phyloP scores from a whole-genome alignment of 2,329 filamentous ascomycete genomes.

The Fusarium sp. region DNA sequence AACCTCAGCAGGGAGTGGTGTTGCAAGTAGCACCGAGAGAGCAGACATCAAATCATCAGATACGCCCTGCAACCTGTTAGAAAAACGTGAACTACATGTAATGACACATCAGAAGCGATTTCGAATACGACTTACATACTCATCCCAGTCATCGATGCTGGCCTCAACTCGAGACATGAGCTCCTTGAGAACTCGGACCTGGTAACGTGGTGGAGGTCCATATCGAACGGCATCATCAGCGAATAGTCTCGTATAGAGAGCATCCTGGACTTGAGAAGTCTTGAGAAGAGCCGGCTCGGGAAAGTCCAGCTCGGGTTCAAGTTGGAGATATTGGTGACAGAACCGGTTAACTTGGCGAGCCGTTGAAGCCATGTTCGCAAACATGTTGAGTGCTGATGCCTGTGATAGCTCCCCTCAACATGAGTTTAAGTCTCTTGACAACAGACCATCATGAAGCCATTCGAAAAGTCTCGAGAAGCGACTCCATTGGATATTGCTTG shows the following conservation, averaged over 20 bases:
- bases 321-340: slow-evolving; percentile 82
- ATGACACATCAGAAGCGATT: not conserved
- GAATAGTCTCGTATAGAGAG: slow-evolving; percentile 76
- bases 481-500: slow-evolving; percentile 24
- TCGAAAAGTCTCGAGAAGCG: slow-evolving; percentile 1
- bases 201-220: slow-evolving; percentile 76
- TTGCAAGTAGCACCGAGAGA: slow-evolving; percentile 73
- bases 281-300: slow-evolving; percentile 71
- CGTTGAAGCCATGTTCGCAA: slow-evolving; percentile 28
- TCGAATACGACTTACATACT: slow-evolving; percentile 76
- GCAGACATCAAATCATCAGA: slow-evolving; percentile 81
- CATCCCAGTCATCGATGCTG: slow-evolving; percentile 82
- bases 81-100: not conserved
- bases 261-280: slow-evolving; percentile 71
- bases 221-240: slow-evolving; percentile 64
- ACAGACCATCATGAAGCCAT: slow-evolving; percentile 26
- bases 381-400: not conserved
- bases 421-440: slow-evolving; percentile 9
- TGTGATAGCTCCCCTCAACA: not conserved
- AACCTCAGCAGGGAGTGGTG: slow-evolving; percentile 72
- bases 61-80: slow-evolving; percentile 72
- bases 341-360: slow-evolving; percentile 60
- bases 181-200: slow-evolving; percentile 77
- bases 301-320: slow-evolving; percentile 73
- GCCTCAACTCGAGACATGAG: slow-evolving; percentile 77